Evolutionary conservation across 805 yeast genomes (phyloP).

Genomic region (Lipomyces orientalis): DNA sequence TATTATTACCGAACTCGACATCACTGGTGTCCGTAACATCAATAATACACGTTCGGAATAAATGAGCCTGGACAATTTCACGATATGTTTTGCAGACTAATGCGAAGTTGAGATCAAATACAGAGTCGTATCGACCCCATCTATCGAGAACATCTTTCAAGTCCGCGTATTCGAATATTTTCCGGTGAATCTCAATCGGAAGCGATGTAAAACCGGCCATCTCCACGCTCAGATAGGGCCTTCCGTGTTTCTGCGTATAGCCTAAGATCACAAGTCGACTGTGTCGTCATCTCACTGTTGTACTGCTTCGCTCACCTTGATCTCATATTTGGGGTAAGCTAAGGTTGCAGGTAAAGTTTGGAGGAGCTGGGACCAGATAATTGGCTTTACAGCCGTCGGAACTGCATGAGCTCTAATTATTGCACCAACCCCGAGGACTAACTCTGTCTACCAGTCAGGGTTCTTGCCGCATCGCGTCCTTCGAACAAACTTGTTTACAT

Average conservation of each 20-base stretch:
- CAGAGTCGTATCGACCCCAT: neutral
- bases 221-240: neutral
- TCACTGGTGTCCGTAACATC: neutral
- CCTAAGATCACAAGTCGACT: neutral
- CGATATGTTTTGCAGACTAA: neutral
- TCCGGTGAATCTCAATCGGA: neutral
- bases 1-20: neutral
- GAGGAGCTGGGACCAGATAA: neutral
- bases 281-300: neutral
- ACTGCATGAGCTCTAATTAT: no score
- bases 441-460: no score
- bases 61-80: constrained; percentile 1
- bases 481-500: neutral
- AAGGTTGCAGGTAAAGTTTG: no score
- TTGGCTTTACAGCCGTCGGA: neutral
- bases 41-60: neutral
- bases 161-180: neutral
- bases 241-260: neutral
- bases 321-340: neutral
- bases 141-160: neutral
- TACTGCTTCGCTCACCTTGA: neutral
- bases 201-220: neutral
- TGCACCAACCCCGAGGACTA: no score
- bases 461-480: no score
- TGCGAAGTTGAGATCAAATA: neutral